Conservation (phyloP, 1,139 yeast genomes). For the Schizosaccharomyces versatilis region DNA sequence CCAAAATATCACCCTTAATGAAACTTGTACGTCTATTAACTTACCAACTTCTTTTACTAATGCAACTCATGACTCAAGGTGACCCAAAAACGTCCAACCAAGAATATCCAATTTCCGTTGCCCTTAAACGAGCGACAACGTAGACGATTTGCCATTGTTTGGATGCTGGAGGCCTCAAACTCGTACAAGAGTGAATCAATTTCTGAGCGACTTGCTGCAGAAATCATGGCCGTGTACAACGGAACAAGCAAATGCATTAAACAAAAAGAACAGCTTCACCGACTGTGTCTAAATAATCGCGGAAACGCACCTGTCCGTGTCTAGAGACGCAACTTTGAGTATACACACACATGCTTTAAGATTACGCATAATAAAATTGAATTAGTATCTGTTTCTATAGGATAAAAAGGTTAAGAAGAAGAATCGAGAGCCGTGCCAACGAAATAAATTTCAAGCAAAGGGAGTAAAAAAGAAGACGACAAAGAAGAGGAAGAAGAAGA, state of each 20-base stretch:
- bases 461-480: too few species aligned
- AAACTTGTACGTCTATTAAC: background rate
- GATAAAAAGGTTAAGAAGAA: too few species aligned
- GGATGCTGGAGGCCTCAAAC: constrained; percentile 30
- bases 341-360: too few species aligned
- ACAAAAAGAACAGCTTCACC: background rate
- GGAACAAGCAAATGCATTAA: background rate
- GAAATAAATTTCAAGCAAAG: too few species aligned
- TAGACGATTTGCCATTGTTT: constrained; percentile 61
- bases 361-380: too few species aligned
- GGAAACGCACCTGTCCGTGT: constrained; percentile 1
- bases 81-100: constrained; percentile 10
- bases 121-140: constrained; percentile 71
- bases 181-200: background rate
- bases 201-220: background rate
- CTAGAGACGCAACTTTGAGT: background rate
- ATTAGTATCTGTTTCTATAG: too few species aligned
- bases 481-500: too few species aligned
- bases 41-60: background rate
- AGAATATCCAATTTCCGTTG: constrained; percentile 38
- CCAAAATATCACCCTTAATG: constrained; percentile 47
- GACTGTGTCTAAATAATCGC: background rate
- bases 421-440: too few species aligned
- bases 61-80: background rate
- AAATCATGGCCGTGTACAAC: background rate